These are phyloP conservation scores for barley (Hordeum vulgare) DNA, from an alignment of 176 grass and related monocot species.

Conservation along the genomic window MorexV3_pseudomolecules_assembly NC_058521.1:598249148-598249647, in stretches of 20 bases:
- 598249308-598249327: background rate
- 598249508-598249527: conserved; percentile 64
- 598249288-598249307: background rate
- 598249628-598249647: background rate
- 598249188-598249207: background rate
- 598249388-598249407: background rate
- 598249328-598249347: background rate
- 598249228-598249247: background rate
- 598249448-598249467: conserved; percentile 1
- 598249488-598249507: conserved; percentile 54
- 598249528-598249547: conserved; percentile 50
- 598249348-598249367: background rate
- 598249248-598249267: background rate
- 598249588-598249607: background rate
- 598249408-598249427: background rate
- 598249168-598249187: background rate
- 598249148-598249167: background rate
- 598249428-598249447: background rate
- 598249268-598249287: background rate
- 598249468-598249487: background rate
- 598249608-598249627: background rate
- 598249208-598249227: background rate
- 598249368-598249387: background rate
- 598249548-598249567: conserved; percentile 2
- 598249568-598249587: background rate